phyloP scores from a whole-genome alignment of 495 filamentous ascomycete genomes.

The Podospora australis region DNA sequence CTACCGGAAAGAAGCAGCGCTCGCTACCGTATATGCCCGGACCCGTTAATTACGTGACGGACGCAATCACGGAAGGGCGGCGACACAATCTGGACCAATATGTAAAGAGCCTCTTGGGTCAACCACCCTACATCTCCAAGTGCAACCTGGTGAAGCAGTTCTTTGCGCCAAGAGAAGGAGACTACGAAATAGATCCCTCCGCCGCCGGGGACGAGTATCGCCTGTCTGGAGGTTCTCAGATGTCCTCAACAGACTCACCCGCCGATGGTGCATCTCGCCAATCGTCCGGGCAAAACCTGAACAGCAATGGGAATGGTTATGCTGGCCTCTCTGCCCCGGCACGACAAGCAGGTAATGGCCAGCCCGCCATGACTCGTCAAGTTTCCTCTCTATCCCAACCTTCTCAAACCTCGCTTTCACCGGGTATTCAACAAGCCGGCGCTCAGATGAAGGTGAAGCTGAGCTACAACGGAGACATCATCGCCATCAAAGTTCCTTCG shows the following conservation, averaged over 20 bases:
- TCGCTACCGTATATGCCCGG: conserved; percentile 98
- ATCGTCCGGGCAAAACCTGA: conserved; percentile 67
- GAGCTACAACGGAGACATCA: conserved; percentile 82
- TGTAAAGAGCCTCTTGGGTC: conserved; percentile 79
- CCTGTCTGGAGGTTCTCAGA: conserved; percentile 63
- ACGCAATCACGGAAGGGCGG: conserved; percentile 89
- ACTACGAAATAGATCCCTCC: conserved; percentile 81
- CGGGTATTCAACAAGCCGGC: conserved; percentile 35
- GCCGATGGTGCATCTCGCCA: conserved; percentile 59
- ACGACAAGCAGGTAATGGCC: conserved; percentile 52
- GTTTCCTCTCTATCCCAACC: conserved; percentile 66
- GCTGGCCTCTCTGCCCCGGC: conserved; percentile 49
- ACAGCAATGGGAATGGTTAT: conserved; percentile 44
- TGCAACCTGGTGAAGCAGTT: conserved; percentile 80
- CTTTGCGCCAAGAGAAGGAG: conserved; percentile 82
- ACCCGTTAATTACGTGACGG: conserved; percentile 94
- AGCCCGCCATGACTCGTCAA: conserved; percentile 59
- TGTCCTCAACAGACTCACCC: conserved; percentile 55
- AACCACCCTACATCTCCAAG: conserved; percentile 75
- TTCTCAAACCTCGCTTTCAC: conserved; percentile 51
- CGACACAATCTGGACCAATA: conserved; percentile 90
- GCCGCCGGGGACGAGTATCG: conserved; percentile 61
- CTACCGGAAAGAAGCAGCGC: conserved; percentile 65
- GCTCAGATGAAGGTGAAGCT: conserved; percentile 84
- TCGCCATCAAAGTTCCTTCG: conserved; percentile 79